phyloP scores from a whole-genome alignment of 768 basidiomycete species.

The Podaxis sp. region DNA sequence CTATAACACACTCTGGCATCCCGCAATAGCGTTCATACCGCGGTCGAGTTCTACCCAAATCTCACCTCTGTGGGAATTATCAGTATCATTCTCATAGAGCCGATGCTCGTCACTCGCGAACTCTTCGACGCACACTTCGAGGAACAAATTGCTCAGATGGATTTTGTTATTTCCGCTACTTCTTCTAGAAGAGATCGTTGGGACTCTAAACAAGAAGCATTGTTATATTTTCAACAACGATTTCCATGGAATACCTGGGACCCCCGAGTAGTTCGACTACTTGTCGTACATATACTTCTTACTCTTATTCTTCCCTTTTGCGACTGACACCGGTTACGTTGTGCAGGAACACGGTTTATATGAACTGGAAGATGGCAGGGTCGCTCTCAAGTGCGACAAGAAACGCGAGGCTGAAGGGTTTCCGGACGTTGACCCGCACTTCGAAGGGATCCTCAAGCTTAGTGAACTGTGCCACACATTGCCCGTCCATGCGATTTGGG shows the following conservation, averaged over 20 bases:
- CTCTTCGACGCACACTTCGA: constrained; percentile 34
- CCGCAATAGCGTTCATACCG: constrained; percentile 35
- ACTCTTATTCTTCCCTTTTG: background rate
- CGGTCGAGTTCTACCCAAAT: constrained; percentile 26
- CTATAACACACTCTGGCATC: background rate
- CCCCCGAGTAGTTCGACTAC: constrained; percentile 32
- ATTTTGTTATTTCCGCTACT: constrained; percentile 35
- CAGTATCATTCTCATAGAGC: constrained; percentile 41
- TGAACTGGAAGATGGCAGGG: constrained; percentile 24
- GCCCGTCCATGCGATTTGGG: constrained; percentile 51
- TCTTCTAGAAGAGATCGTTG: constrained; percentile 37
- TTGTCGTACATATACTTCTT: constrained; percentile 27
- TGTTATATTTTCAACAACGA: constrained; percentile 38
- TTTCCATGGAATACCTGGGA: constrained; percentile 50
- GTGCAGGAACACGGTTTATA: constrained; percentile 35
- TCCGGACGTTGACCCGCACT: constrained; percentile 42
- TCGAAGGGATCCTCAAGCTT: constrained; percentile 35
- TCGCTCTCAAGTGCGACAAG: constrained; percentile 42
- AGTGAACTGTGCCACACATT: constrained; percentile 30
- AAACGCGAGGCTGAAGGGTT: constrained; percentile 46
- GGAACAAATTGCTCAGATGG: constrained; percentile 36
- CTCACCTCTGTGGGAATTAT: constrained; percentile 28
- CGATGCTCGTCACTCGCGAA: constrained; percentile 38
- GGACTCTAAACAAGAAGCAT: constrained; percentile 39
- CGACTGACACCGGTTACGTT: background rate